phyloP scores from a whole-genome alignment of 768 basidiomycete genomes.

The Lactifluus pinguis region DNA sequence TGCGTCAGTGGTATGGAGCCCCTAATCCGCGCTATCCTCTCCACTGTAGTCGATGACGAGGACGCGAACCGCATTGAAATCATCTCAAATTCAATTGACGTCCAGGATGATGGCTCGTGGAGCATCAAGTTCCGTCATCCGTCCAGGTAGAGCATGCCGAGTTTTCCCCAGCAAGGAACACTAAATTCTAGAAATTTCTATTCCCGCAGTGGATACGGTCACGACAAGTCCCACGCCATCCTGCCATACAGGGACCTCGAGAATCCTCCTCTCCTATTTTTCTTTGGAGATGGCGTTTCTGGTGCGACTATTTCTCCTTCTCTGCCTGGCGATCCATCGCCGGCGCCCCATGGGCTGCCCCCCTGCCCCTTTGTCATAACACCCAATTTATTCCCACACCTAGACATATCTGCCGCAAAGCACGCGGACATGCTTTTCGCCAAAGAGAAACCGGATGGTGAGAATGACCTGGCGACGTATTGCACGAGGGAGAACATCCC shows the following conservation, averaged over 20 bases:
- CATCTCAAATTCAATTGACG: slow-evolving; percentile 83
- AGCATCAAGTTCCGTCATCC: slow-evolving; percentile 84
- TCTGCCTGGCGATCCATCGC: not conserved
- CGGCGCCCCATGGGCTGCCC: not conserved
- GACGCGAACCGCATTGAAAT: slow-evolving; percentile 75
- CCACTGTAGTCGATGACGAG: slow-evolving; percentile 65
- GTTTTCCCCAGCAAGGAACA: not conserved
- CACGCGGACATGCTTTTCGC: slow-evolving; percentile 95
- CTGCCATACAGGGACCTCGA: slow-evolving; percentile 73
- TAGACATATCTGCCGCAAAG: slow-evolving; percentile 88
- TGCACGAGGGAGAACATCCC: slow-evolving; percentile 72
- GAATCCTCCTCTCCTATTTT: slow-evolving; percentile 76
- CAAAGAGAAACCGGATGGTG: slow-evolving; percentile 66
- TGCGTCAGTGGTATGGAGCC: slow-evolving; percentile 73
- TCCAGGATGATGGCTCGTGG: slow-evolving; percentile 62
- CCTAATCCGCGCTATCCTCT: slow-evolving; percentile 90
- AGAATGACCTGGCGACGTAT: slow-evolving; percentile 81
- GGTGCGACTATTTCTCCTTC: slow-evolving; percentile 37
- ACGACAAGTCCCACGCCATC: slow-evolving; percentile 95
- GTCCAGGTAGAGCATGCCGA: slow-evolving; percentile 44
- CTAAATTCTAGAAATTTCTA: not conserved
- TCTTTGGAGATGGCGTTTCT: slow-evolving; percentile 97
- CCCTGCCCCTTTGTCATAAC: not conserved
- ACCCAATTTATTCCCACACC: slow-evolving; percentile 1
- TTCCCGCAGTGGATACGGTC: slow-evolving; percentile 64